Percentiles rank a stretch among this genome's conserved stretches.
Conservation (phyloP, 495 filamentous ascomycete genomes). For the Friedmanniomyces simplex region DNA sequence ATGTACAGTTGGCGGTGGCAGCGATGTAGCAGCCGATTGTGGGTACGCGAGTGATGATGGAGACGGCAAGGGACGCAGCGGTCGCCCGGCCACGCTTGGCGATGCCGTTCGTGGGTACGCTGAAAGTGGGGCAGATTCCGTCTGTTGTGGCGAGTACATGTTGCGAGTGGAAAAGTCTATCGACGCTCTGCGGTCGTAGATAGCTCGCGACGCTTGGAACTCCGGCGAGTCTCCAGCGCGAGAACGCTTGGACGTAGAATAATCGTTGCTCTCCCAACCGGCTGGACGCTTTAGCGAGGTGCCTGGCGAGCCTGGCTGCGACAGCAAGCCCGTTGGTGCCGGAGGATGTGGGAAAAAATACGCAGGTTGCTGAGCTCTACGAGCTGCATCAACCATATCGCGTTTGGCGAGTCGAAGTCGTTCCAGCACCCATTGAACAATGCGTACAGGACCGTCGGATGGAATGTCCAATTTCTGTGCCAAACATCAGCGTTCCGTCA, state of each 20-base stretch:
- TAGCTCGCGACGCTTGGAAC: neutral
- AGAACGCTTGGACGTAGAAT: conserved; percentile 1
- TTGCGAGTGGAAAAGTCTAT: neutral
- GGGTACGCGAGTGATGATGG: conserved; percentile 12
- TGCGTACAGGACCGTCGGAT: neutral
- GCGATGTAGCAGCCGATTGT: conserved; percentile 3
- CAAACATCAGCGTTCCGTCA: neutral
- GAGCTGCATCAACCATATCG: conserved; percentile 6
- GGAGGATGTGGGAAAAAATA: conserved; percentile 2
- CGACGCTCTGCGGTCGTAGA: conserved; percentile 1
- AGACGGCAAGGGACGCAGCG: conserved; percentile 7
- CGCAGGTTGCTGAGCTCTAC: neutral
- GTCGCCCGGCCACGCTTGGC: neutral
- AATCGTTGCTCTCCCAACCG: conserved; percentile 1
- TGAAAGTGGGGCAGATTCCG: conserved; percentile 1
- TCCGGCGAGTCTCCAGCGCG: conserved; percentile 2
- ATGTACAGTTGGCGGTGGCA: conserved; percentile 12
- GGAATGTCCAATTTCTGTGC: conserved; percentile 5
- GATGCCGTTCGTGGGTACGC: conserved; percentile 5
- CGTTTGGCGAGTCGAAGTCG: conserved; percentile 3
- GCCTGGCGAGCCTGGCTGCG: neutral
- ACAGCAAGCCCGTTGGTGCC: neutral
- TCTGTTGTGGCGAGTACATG: conserved; percentile 3
- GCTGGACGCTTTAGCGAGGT: conserved; percentile 5
- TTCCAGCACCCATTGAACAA: conserved; percentile 15